These are phyloP conservation scores for Alnus rubra DNA, from an alignment of 306 rosid genomes.

Conservation along the genomic window DNA sequence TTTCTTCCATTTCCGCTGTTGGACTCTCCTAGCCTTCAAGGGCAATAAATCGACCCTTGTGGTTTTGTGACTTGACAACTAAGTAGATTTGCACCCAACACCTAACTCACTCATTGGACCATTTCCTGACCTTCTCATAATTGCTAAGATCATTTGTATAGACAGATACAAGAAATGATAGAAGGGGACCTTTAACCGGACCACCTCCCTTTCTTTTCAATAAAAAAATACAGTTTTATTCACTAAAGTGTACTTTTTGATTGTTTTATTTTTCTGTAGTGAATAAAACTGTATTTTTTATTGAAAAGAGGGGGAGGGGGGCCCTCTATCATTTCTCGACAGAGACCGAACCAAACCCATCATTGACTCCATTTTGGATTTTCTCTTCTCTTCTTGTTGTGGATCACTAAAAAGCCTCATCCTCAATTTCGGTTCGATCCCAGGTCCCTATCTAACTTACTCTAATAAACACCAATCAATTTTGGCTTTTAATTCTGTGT, in stretches of 20 bases:
- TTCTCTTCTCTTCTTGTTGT: background rate
- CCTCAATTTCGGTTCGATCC: background rate
- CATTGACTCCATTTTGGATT: slow-evolving; percentile 6
- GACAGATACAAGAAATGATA: background rate
- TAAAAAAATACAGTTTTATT: no score
- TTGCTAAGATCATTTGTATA: background rate
- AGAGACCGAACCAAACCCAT: slow-evolving; percentile 4
- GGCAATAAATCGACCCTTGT: background rate
- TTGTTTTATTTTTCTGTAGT: no score
- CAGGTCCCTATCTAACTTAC: no score
- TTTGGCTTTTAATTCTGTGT: background rate
- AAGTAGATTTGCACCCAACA: slow-evolving; percentile 17
- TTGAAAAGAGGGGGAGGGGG: no score
- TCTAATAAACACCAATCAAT: no score
- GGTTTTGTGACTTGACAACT: background rate
- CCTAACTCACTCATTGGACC: slow-evolving; percentile 14
- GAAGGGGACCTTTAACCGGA: no score
- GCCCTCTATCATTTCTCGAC: background rate
- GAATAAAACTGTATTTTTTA: no score
- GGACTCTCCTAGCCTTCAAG: background rate
- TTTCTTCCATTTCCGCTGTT: background rate
- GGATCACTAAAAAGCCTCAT: slow-evolving; percentile 1
- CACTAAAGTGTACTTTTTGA: no score
- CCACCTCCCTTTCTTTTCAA: no score
- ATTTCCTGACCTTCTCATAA: background rate